Conservation (phyloP, 495 filamentous ascomycete species). For the Daldinia bambusicola region DNA sequence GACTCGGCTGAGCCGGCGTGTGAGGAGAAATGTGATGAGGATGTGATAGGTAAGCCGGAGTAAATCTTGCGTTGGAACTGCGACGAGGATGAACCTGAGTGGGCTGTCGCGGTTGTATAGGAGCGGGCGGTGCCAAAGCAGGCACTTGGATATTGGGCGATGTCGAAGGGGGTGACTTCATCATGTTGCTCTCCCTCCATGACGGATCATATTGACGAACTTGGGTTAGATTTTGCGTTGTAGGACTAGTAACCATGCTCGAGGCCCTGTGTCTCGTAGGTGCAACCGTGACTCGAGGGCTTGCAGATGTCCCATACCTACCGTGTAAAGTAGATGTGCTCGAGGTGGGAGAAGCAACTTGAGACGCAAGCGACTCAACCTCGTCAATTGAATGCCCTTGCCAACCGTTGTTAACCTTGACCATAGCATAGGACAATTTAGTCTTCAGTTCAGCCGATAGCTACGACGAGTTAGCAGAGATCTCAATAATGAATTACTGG, state of each 20-base stretch:
- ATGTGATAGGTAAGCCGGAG: slow-evolving; percentile 53
- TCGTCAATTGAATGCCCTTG: slow-evolving; percentile 75
- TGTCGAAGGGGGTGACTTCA: slow-evolving; percentile 35
- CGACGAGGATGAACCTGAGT: slow-evolving; percentile 48
- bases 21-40: slow-evolving; percentile 53
- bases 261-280: slow-evolving; percentile 49
- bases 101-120: slow-evolving; percentile 62
- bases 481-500: slow-evolving; percentile 6
- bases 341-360: slow-evolving; percentile 67
- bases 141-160: slow-evolving; percentile 42
- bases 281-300: slow-evolving; percentile 52
- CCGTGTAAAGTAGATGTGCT: slow-evolving; percentile 63
- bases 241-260: slow-evolving; percentile 51
- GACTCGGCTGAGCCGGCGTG: slow-evolving; percentile 55
- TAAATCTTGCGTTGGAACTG: slow-evolving; percentile 51
- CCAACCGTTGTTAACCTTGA: slow-evolving; percentile 89
- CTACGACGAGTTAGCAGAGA: slow-evolving; percentile 56
- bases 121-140: slow-evolving; percentile 68
- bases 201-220: slow-evolving; percentile 55
- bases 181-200: slow-evolving; percentile 53
- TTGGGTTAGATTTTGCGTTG: slow-evolving; percentile 39
- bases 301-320: slow-evolving; percentile 59
- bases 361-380: slow-evolving; percentile 73
- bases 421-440: slow-evolving; percentile 86
- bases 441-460: slow-evolving; percentile 79